Conservation (phyloP, 306 rosid species). For the Glycine tomentella region DNA sequence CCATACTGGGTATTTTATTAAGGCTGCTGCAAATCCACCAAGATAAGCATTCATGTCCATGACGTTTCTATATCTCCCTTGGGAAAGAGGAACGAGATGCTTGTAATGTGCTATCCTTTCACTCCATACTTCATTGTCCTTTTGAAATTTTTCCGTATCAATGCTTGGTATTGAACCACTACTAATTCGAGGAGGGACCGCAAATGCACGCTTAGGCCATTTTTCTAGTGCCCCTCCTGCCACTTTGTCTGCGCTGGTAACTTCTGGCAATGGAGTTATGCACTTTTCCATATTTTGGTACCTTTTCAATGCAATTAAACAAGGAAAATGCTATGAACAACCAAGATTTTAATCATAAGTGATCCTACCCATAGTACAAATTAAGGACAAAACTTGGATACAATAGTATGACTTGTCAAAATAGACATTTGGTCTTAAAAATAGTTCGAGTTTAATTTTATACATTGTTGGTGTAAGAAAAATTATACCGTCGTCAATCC, state of each 20-base stretch:
- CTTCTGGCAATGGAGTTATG: constrained; percentile 90
- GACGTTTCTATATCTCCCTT: constrained; percentile 75
- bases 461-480: no score
- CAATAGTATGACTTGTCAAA: no score
- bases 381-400: no score
- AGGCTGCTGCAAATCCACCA: constrained; percentile 86
- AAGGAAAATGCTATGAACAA: background rate
- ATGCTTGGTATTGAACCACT: constrained; percentile 74
- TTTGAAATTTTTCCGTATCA: constrained; percentile 58
- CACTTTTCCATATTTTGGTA: constrained; percentile 77
- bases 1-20: constrained; percentile 78
- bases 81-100: constrained; percentile 59
- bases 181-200: constrained; percentile 78
- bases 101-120: constrained; percentile 74
- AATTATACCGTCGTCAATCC: no score
- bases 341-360: no score
- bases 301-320: constrained; percentile 51
- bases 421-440: no score
- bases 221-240: constrained; percentile 86
- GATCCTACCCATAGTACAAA: no score
- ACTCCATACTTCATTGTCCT: constrained; percentile 78
- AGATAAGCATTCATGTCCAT: constrained; percentile 95
- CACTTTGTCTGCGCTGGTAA: constrained; percentile 54
- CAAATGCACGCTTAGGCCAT: constrained; percentile 91
- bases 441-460: no score